Evolutionary conservation across 2,329 filamentous ascomycete species (phyloP), one percentile per base, ranked within the genome.

Genomic region (Aureobasidium musti): DNA sequence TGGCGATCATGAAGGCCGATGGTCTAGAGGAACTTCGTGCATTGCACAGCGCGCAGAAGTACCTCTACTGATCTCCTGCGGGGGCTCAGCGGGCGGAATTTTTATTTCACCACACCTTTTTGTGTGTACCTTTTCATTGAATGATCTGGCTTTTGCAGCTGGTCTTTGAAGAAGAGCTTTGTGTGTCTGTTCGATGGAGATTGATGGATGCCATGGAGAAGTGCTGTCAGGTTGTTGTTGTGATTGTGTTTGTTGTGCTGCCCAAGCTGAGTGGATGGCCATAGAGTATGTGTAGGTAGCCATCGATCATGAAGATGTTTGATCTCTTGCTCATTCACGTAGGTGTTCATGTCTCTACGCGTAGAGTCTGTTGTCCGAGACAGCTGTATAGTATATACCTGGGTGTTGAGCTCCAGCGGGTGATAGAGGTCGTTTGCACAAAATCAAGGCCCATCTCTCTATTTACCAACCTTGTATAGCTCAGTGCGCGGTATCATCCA

Each of bases 11-110:
- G 53, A 59, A 66, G 41, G 64, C 64, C 26, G 10, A 11, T 2
- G 5, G 5, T 52, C 54, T 43, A 23, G 37, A 43, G 23, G 28
- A 26, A 47, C 45, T 37, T 33, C 28, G 47, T 67, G 59, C 66
- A 67, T 67, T 67, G 66, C 66, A 67, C 66, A 67, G 66, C 66
- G 66, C 59, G 66, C 47, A 30, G 39, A 41, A 33, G 66, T 45
- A 33, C 37, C 17, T 35, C 33, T 35, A 50, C 52, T 17, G 41
- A 56, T 67, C 33, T 67, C 59, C 59, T 67, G 30, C 59, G 59
- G 66, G 66, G 64, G 21, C 64, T 60, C 33, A 6, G 43, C 43
- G 7, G 2, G 30, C 8, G 64, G 13, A 66, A 66, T 66, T 66
- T 66, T 66, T 17, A 19, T 66, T 11, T 63, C 45, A 39, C 13